A percentile compares a stretch with the other conserved stretches of the same genome.
phyloP scores from a whole-genome alignment of 768 basidiomycete genomes.

The Mycena rosella region DNA sequence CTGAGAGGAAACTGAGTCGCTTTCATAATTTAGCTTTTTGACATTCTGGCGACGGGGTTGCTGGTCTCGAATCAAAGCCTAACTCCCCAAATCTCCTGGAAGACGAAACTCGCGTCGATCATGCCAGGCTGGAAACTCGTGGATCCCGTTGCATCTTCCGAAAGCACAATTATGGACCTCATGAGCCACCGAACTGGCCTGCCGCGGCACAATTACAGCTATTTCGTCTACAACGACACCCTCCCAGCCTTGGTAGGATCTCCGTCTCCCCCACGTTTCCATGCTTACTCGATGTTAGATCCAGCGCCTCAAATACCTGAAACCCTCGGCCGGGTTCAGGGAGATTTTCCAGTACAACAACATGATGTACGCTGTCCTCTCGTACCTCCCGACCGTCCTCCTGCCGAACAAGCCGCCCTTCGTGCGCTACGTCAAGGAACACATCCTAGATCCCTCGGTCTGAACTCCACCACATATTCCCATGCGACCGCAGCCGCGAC shows the following conservation, averaged over 20 bases:
- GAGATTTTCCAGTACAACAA: background rate
- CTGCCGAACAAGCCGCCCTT: slow-evolving; percentile 9
- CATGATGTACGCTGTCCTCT: slow-evolving; percentile 13
- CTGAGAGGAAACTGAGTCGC: background rate
- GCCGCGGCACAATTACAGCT: slow-evolving; percentile 21
- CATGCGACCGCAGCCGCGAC: background rate
- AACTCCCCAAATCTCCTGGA: background rate
- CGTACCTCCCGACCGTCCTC: slow-evolving; percentile 9
- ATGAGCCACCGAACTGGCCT: too few relatives aligned
- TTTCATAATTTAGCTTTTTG: background rate
- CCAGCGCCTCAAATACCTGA: background rate
- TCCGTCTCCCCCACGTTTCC: too few relatives aligned
- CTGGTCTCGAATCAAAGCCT: background rate
- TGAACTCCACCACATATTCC: slow-evolving; percentile 1
- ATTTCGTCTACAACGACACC: background rate
- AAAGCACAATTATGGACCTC: background rate
- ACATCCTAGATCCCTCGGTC: background rate
- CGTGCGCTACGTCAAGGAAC: slow-evolving; percentile 4
- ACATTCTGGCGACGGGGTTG: background rate
- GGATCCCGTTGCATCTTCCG: background rate
- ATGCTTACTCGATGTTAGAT: background rate
- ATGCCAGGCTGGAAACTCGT: background rate
- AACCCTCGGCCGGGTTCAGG: background rate
- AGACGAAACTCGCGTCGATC: background rate
- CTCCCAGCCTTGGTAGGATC: background rate